Evolutionary conservation across 306 rosid species (phyloP), one percentile per base, ranked within the genome.

Genomic region (Delonix regia): DNA sequence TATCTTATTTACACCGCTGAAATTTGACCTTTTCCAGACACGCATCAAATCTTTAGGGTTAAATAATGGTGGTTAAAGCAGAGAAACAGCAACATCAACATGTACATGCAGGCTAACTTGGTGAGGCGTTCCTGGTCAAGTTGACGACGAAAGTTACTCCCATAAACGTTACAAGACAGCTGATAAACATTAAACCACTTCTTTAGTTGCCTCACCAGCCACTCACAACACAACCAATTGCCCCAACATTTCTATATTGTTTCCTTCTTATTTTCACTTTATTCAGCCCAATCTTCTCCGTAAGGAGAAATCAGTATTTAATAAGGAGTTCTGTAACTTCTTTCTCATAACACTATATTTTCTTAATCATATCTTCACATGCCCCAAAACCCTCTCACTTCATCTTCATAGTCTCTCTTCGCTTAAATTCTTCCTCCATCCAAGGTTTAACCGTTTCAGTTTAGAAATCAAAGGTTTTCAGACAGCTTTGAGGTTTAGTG

Each of bases 51-150:
- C 6, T 34, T 34, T 6, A 34, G 38, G 38, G n/a, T n/a, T n/a
- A n/a, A n/a, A n/a, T n/a, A n/a, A n/a, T n/a, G n/a, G n/a, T n/a
- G n/a, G 6, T 34, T 34, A 34, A 34, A 34, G 38, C 38, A 34
- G 38, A 34, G 38, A 34, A 34, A 19, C 22, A 6, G 77, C 81
- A 61, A 68, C 76, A 71, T 36, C 59, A 77, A 70, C n/a, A n/a
- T n/a, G n/a, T n/a, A n/a, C n/a, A n/a, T n/a, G n/a, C n/a, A n/a
- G n/a, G n/a, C n/a, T n/a, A n/a, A n/a, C n/a, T n/a, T n/a, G 91
- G 91, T 84, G 88, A 83, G 69, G 75, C 83, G 91, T 76, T 86
- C 69, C 83, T 80, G 79, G 92, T 83, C 92, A 80, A 53, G 78
- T 82, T 67, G 9, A 78, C 42, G 33, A 64, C 18, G 16, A 61